These are phyloP conservation scores for Melanogaster broomeanus DNA, from an alignment of 768 basidiomycete species.

Conservation along the genomic window DNA sequence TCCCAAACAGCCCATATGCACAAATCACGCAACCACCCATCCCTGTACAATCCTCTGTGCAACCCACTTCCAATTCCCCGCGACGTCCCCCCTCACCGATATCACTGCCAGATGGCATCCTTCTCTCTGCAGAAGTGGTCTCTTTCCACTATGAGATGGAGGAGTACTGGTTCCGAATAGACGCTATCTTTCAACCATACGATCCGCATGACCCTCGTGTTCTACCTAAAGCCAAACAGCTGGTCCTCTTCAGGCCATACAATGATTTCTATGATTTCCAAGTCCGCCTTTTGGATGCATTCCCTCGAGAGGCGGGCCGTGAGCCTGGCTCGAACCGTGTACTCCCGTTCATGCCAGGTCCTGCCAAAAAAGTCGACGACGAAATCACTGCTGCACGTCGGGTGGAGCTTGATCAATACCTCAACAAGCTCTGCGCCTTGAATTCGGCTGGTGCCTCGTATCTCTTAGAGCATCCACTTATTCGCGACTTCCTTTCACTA, in stretches of 20 bases:
- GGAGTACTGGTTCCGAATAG: conserved; percentile 96
- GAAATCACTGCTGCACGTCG: conserved; percentile 78
- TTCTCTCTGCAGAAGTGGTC: conserved; percentile 85
- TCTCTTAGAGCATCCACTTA: conserved; percentile 76
- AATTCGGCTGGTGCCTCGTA: conserved; percentile 68
- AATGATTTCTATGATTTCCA: conserved; percentile 99
- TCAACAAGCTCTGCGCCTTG: conserved; percentile 76
- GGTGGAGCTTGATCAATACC: conserved; percentile 86
- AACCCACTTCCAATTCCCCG: conserved; percentile 12
- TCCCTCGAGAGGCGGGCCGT: conserved; percentile 91
- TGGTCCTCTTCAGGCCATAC: conserved; percentile 93
- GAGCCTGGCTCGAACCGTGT: conserved; percentile 66
- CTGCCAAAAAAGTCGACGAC: conserved; percentile 81
- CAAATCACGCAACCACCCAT: conserved; percentile 18
- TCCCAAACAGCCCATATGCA: conserved; percentile 45
- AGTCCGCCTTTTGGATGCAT: conserved; percentile 79
- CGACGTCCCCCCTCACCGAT: conserved; percentile 44
- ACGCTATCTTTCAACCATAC: conserved; percentile 88
- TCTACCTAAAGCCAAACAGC: conserved; percentile 69
- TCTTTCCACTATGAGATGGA: conserved; percentile 98
- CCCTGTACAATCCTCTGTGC: conserved; percentile 2
- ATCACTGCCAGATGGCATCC: conserved; percentile 76
- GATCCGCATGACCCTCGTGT: conserved; percentile 52
- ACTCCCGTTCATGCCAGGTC: conserved; percentile 97
- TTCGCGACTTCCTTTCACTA: conserved; percentile 80